Conservation (phyloP, 352 stramenopile species). For the Peronospora belbahrii region DNA sequence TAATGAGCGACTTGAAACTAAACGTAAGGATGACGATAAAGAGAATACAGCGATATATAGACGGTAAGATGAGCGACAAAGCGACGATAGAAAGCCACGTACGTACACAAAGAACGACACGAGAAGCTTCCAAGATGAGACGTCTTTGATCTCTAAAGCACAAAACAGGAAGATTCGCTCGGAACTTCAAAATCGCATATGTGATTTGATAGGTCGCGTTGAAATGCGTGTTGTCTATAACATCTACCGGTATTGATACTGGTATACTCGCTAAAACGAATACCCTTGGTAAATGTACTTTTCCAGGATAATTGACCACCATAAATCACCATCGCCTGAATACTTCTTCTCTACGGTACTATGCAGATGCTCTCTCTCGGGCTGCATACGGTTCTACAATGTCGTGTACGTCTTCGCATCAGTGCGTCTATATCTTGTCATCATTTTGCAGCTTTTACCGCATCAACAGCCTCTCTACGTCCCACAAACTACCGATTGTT, state of each 20-base stretch:
- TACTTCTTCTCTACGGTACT: background rate
- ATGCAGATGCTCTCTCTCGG: slow-evolving; percentile 16
- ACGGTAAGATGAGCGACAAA: no score
- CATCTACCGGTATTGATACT: no score
- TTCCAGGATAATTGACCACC: background rate
- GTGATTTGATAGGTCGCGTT: no score
- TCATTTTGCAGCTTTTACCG: background rate
- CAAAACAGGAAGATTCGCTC: no score
- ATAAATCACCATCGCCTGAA: no score
- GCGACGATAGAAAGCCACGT: no score
- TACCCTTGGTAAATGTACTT: background rate
- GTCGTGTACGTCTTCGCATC: background rate
- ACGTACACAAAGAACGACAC: no score
- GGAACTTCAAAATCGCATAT: no score
- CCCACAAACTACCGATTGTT: slow-evolving; percentile 6
- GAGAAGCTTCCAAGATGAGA: no score
- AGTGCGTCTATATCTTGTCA: background rate
- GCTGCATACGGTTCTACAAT: slow-evolving; percentile 2
- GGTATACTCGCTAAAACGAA: background rate
- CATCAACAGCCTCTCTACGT: background rate
- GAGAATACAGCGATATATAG: no score
- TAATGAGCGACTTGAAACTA: background rate
- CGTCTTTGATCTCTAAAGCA: no score
- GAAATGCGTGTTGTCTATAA: no score
- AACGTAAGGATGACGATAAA: background rate